A percentile compares a stretch with the other conserved stretches of the same genome.
Evolutionary conservation across 2,329 filamentous ascomycete species (phyloP).

Genomic region (Claviceps monticola): DNA sequence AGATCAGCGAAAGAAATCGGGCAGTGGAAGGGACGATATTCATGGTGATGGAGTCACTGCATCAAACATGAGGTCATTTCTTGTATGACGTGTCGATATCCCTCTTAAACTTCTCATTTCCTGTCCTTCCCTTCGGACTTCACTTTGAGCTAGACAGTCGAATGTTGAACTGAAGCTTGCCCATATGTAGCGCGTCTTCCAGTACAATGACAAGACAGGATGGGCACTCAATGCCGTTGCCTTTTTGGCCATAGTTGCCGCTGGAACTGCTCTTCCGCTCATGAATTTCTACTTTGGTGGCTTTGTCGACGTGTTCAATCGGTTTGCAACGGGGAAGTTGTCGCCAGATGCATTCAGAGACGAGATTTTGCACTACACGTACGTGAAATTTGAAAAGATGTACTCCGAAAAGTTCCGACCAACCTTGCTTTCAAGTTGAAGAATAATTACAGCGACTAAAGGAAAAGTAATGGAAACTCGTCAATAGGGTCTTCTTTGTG

Average conservation of each 20-base stretch:
- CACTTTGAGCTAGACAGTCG: too few species aligned
- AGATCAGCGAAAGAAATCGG: background rate
- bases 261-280: slow-evolving; percentile 30
- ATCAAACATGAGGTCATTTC: slow-evolving; percentile 14
- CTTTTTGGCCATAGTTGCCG: slow-evolving; percentile 22
- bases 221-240: slow-evolving; percentile 21
- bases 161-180: background rate
- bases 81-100: slow-evolving; percentile 6
- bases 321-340: slow-evolving; percentile 34
- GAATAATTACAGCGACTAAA: too few species aligned
- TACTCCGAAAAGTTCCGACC: too few species aligned
- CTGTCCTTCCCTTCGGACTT: background rate
- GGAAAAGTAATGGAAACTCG: background rate
- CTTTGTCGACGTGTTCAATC: slow-evolving; percentile 40
- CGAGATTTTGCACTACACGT: slow-evolving; percentile 32
- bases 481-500: slow-evolving; percentile 28
- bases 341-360: slow-evolving; percentile 33
- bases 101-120: background rate
- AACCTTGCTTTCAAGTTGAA: background rate
- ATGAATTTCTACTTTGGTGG: slow-evolving; percentile 48
- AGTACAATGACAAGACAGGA: slow-evolving; percentile 22
- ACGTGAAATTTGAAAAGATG: slow-evolving; percentile 6
- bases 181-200: slow-evolving; percentile 20
- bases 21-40: background rate
- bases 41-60: background rate